These are phyloP conservation scores for Globisporangium okanoganense DNA, from an alignment of 352 stramenopile genomes.

Conservation along the genomic window DNA sequence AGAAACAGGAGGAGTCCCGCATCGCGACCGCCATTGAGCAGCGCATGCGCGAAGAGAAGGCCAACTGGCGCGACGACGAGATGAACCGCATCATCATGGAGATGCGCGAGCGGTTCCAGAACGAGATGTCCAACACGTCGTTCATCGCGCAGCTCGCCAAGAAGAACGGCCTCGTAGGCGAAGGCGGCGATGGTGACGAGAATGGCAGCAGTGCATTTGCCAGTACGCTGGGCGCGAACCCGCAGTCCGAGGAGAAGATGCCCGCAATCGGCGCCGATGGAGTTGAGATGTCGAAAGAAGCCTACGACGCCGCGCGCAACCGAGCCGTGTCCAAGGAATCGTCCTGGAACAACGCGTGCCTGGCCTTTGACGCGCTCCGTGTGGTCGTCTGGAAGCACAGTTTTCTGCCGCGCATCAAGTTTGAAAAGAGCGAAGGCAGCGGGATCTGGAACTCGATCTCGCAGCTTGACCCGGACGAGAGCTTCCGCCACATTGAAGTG, in stretches of 20 bases:
- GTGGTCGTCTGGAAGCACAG: conserved; percentile 88
- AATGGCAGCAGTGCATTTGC: neutral
- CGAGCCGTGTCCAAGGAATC: conserved; percentile 70
- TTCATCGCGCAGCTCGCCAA: conserved; percentile 65
- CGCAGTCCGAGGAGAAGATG: conserved; percentile 70
- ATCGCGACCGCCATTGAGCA: conserved; percentile 82
- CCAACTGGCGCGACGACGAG: conserved; percentile 85
- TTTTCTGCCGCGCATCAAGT: conserved; percentile 70
- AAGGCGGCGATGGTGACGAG: too few relatives aligned
- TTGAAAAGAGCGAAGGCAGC: conserved; percentile 32
- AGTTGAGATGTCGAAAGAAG: conserved; percentile 18
- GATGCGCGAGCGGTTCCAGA: conserved; percentile 84
- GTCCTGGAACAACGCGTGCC: conserved; percentile 82
- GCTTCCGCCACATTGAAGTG: conserved; percentile 67
- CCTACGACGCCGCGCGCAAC: conserved; percentile 24
- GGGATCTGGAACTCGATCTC: conserved; percentile 66
- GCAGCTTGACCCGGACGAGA: conserved; percentile 75
- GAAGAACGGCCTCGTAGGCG: conserved; percentile 56
- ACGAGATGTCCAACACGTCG: conserved; percentile 60
- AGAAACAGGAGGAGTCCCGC: conserved; percentile 85
- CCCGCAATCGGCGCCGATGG: conserved; percentile 18
- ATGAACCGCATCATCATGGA: conserved; percentile 91
- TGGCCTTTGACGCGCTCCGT: conserved; percentile 64
- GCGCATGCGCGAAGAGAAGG: conserved; percentile 79
- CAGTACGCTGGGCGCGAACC: conserved; percentile 25